These are phyloP conservation scores for Carpinus fangiana DNA, from an alignment of 306 rosid species.

Conservation along the genomic window DNA sequence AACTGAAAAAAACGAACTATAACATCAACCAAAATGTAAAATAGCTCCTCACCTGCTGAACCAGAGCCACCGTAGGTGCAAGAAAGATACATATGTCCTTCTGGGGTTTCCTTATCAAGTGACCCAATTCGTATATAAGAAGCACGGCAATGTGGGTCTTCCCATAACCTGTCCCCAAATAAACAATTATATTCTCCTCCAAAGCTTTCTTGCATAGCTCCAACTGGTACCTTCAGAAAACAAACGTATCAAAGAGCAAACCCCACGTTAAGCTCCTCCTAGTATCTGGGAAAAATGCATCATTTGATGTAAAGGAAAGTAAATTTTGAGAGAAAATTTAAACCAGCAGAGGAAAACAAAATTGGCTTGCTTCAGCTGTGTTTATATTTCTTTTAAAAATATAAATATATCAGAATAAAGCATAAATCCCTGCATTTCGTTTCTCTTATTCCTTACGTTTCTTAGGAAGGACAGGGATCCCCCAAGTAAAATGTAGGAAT, in stretches of 20 bases:
- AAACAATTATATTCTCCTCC: constrained; percentile 88
- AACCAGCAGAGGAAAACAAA: background rate
- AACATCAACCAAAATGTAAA: constrained; percentile 15
- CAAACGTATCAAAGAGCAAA: background rate
- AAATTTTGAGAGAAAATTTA: background rate
- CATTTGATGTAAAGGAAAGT: background rate
- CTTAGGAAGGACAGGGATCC: background rate
- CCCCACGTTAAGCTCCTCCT: constrained; percentile 18
- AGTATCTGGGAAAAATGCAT: background rate
- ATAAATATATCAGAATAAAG: background rate
- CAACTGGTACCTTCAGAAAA: constrained; percentile 69
- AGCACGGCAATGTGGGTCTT: constrained; percentile 92
- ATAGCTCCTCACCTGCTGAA: constrained; percentile 64
- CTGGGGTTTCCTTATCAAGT: constrained; percentile 70
- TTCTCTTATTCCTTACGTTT: background rate
- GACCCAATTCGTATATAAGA: constrained; percentile 70
- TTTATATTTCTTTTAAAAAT: background rate
- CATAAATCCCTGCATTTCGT: background rate
- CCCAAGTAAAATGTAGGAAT: too few species aligned
- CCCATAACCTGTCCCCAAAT: constrained; percentile 92
- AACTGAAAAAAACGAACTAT: background rate
- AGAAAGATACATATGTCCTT: constrained; percentile 74
- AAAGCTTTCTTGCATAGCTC: constrained; percentile 78
- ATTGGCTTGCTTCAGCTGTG: background rate
- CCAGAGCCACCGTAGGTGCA: constrained; percentile 92